Base-by-base conservation (phyloP, 2,329 filamentous ascomycete species). In the Graphium sp. region DNA sequence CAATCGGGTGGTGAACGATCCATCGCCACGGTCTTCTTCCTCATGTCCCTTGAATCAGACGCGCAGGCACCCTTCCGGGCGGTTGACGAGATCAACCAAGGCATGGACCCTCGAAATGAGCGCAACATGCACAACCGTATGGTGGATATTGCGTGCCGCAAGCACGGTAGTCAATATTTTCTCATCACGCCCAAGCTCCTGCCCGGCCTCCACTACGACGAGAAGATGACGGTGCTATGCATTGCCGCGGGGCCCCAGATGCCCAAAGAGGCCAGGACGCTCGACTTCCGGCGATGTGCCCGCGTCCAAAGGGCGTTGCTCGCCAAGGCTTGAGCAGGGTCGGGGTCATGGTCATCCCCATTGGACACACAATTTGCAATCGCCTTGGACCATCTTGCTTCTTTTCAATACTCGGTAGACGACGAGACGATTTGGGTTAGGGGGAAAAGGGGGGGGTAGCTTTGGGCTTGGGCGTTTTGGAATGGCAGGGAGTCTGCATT, bases 71-170 rank as follows among this genome's bases (percentile, higher is more conserved):
- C 89, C 2, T 98, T 98, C 67, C 83, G 89, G 29, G 87, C 98
- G 28, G 89, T 98, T 34, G 89, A 98, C 53, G 89, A 98, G 57
- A 98, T 98, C 62, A 98, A 98, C 47, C 89, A 98, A 55, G 89
- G 89, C 39, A 98, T 98, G 89, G 89, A 98, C 50, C 89, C 87
- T 24, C 76, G 89, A 43, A 98, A 98, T 53, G 89, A 98, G 55
- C 80, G 89, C 41, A 91, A 94, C 71, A 85, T 98, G 11, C 89
- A 98, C 55, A 83, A 87, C 47, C 81, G 89, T 37, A 91, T 98
- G 79, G 89, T 98, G 7, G 84, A 94, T 45, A 94, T 98, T 46
- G 89, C 89, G 24, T 95, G 89, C 50, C 69, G 72, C 39, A 75
- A 84, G 50, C 72, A 78, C 48, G 73, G 71, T n/a, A 67, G 62